phyloP scores from a whole-genome alignment of 257 asterid genomes.

The Solanum okadae region DNA sequence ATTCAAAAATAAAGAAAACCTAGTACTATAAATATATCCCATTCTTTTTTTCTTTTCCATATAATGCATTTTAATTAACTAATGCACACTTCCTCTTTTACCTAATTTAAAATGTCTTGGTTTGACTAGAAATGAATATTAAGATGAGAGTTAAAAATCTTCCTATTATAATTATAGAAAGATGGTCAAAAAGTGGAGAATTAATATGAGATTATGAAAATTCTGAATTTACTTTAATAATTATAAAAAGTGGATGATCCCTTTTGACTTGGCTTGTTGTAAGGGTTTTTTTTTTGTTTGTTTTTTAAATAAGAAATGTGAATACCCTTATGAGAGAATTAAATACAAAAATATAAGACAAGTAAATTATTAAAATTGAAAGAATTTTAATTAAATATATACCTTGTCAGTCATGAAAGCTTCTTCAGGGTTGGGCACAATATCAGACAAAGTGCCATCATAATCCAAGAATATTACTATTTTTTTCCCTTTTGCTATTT shows the following conservation, averaged over 20 bases:
- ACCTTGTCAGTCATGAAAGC: background rate
- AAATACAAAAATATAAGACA: background rate
- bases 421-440: background rate
- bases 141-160: background rate
- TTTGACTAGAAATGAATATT: background rate
- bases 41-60: background rate
- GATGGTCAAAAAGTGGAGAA: background rate
- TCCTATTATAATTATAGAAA: background rate
- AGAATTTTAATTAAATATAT: background rate
- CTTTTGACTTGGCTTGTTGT: background rate
- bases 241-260: background rate
- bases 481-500: background rate
- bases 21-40: background rate
- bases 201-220: background rate
- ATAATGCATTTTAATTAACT: background rate
- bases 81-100: background rate
- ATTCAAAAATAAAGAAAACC: background rate
- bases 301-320: background rate
- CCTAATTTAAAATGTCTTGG: no score
- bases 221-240: background rate
- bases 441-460: slow-evolving; percentile 1
- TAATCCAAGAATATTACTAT: background rate
- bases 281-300: background rate
- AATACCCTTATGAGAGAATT: background rate
- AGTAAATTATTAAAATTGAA: background rate